A percentile compares a stretch with the other conserved stretches of the same genome.
phyloP scores from a whole-genome alignment of 805 yeast species.

The Yamadazyma nakazawae region DNA sequence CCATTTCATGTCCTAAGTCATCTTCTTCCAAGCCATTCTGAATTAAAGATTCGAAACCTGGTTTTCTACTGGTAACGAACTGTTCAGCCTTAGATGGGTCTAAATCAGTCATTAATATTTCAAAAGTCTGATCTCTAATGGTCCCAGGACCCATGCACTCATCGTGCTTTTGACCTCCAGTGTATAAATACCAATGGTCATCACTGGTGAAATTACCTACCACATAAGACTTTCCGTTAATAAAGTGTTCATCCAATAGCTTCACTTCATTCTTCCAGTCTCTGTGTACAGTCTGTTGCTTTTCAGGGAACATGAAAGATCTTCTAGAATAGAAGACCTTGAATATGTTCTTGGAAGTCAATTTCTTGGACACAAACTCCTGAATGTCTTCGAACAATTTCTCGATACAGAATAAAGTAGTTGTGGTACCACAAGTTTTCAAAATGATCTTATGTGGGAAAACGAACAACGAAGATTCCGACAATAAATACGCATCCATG shows the following conservation, averaged over 20 bases:
- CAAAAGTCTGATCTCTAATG: slow-evolving; percentile 68
- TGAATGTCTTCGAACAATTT: slow-evolving; percentile 49
- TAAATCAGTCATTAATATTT: slow-evolving; percentile 86
- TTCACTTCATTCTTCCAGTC: slow-evolving; percentile 81
- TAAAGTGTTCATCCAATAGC: slow-evolving; percentile 63
- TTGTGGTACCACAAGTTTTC: slow-evolving; percentile 96
- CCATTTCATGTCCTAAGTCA: slow-evolving; percentile 77
- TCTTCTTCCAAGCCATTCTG: slow-evolving; percentile 48
- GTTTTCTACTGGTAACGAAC: slow-evolving; percentile 55
- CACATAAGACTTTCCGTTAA: slow-evolving; percentile 59
- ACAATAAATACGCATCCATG: slow-evolving; percentile 79
- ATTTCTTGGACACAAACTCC: slow-evolving; percentile 22
- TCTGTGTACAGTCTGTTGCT: slow-evolving; percentile 75
- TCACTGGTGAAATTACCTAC: slow-evolving; percentile 73
- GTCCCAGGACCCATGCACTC: slow-evolving; percentile 1
- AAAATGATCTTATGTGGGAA: slow-evolving; percentile 80
- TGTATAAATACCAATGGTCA: slow-evolving; percentile 89
- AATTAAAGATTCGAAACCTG: slow-evolving; percentile 37
- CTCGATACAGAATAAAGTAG: slow-evolving; percentile 75
- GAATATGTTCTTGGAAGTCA: slow-evolving; percentile 37
- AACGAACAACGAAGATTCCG: slow-evolving; percentile 88
- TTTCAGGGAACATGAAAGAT: slow-evolving; percentile 87
- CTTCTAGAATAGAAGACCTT: slow-evolving; percentile 87
- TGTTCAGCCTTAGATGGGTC: slow-evolving; percentile 52
- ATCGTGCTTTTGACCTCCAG: slow-evolving; percentile 44